A percentile compares a stretch with the other conserved stretches of the same genome.
These are phyloP conservation scores for Beauveria sp. DNA, from an alignment of 2,329 filamentous ascomycete genomes.

Conservation along the genomic window DNA sequence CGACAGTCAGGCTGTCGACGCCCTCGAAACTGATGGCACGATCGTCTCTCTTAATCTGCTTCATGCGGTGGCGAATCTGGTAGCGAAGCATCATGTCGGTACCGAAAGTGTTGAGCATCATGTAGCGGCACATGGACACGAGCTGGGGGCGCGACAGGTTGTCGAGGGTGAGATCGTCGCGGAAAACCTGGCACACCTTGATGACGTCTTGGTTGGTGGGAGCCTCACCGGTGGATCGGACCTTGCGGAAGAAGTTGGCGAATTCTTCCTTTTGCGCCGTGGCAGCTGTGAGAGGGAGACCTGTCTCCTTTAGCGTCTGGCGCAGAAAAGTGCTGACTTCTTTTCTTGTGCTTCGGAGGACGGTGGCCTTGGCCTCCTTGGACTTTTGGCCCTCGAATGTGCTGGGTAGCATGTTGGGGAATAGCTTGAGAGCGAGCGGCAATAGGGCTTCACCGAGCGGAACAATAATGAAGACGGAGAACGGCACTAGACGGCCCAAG, in stretches of 20 bases:
- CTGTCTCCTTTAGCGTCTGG: conserved; percentile 85
- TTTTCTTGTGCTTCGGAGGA: conserved; percentile 77
- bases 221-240: conserved; percentile 81
- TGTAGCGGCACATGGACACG: conserved; percentile 96
- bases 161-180: conserved; percentile 93
- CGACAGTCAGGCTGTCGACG: conserved; percentile 84
- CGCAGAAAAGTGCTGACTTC: conserved; percentile 88
- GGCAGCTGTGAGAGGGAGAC: conserved; percentile 73
- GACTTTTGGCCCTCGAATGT: conserved; percentile 91
- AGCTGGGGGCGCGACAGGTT: conserved; percentile 93
- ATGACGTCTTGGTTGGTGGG: conserved; percentile 88
- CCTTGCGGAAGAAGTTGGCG: conserved; percentile 92
- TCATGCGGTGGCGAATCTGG: conserved; percentile 93
- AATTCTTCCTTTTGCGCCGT: conserved; percentile 92
- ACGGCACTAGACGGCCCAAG: conserved; percentile 83
- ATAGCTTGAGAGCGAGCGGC: conserved; percentile 84
- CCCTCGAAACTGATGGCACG: conserved; percentile 90
- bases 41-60: conserved; percentile 98
- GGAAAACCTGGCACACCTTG: conserved; percentile 98
- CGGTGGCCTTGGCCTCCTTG: conserved; percentile 79
- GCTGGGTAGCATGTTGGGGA: conserved; percentile 95
- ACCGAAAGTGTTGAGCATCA: conserved; percentile 95
- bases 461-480: conserved; percentile 94
- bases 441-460: conserved; percentile 91
- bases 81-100: conserved; percentile 98